Base-by-base conservation (phyloP, 208 protist genomes). In the Blechomonas ayalai region DNA sequence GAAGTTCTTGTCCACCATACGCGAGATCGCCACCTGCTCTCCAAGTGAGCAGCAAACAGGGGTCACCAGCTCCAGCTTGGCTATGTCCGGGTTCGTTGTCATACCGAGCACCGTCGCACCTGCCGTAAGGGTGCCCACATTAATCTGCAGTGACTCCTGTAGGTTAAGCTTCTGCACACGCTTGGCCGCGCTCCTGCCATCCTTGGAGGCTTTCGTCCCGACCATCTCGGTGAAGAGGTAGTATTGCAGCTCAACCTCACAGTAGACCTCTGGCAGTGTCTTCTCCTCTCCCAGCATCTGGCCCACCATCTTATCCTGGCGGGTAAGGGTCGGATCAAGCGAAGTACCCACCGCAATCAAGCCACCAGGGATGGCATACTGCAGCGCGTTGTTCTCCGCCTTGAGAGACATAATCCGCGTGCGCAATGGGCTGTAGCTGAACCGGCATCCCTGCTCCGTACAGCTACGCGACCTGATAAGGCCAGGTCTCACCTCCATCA, bases 301-400 rank as follows among this genome's bases (percentile, higher is more conserved):
- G 15, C 98, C 98, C 18, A 99, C 96, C 41, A 99, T 84, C 48
- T 97, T 91, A 79, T 99, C 97, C 20, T 97, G 92, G 23, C 97
- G 84, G 23, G 97, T 99, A 4, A 99, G 82, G 9, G 95, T 98
- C 18, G 99, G 99, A 82, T 99, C 99, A 29, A 99, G 97, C 28
- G 94, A 95, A 23, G 98, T 99, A 38, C 98, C 98, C n/a, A 99
- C 88, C 62, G 97, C 97, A 75, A 99, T 99, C 16, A 99, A 72
- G n/a, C 98, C 97, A 57, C 98, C 98, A 25, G 98, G 97, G 13
- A 99, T 94, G 50, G 98, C 99, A 62, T 95, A 99, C 78, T 99
- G 80, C 10, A 99, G 79, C 16, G 86, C 69, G 69, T 99, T 99
- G 33, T 97, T 70, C 73, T 99, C 97, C 28, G 97, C 86, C 60